A percentile compares a stretch with the other conserved stretches of the same genome.
These are phyloP conservation scores for Takashimella tepidaria DNA, from an alignment of 1,284 basidiomycete genomes.

Conservation along the genomic window DNA sequence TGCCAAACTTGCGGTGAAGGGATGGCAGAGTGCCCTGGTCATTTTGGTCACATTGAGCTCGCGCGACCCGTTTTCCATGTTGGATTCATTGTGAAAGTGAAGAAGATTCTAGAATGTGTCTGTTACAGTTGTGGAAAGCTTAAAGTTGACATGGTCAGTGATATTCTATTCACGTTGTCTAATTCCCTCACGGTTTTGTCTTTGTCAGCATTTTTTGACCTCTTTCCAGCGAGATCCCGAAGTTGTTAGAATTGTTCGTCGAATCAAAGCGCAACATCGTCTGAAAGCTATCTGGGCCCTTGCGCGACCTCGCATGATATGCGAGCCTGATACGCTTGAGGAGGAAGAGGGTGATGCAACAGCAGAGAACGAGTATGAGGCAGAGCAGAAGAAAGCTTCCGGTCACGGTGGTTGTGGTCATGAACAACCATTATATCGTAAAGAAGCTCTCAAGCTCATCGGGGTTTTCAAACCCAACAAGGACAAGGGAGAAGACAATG, in stretches of 20 bases:
- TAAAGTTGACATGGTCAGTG: conserved; percentile 94
- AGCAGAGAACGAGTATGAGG: conserved; percentile 57
- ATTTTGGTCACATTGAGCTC: conserved; percentile 98
- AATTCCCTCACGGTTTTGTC: background rate
- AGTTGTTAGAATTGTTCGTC: conserved; percentile 76
- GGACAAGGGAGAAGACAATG: conserved; percentile 78
- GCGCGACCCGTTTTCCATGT: conserved; percentile 95
- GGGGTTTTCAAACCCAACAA: conserved; percentile 92
- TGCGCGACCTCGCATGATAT: conserved; percentile 61
- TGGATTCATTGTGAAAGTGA: conserved; percentile 98
- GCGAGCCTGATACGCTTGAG: conserved; percentile 63
- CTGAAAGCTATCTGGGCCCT: conserved; percentile 80
- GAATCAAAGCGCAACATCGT: conserved; percentile 79
- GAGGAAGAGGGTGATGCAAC: conserved; percentile 73
- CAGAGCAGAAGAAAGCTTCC: conserved; percentile 25
- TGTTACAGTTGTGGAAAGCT: conserved; percentile 98
- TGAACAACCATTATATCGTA: conserved; percentile 81
- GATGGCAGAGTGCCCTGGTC: conserved; percentile 96
- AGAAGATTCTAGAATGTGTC: conserved; percentile 98
- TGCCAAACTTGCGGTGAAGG: conserved; percentile 99
- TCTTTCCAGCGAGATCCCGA: conserved; percentile 73
- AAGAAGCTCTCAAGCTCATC: conserved; percentile 93
- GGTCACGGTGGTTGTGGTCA: conserved; percentile 97
- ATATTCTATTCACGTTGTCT: conserved; percentile 18
- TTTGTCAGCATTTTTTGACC: conserved; percentile 3